Conservation (phyloP, 441 rosid species). For the Populus hybrid region DNA sequence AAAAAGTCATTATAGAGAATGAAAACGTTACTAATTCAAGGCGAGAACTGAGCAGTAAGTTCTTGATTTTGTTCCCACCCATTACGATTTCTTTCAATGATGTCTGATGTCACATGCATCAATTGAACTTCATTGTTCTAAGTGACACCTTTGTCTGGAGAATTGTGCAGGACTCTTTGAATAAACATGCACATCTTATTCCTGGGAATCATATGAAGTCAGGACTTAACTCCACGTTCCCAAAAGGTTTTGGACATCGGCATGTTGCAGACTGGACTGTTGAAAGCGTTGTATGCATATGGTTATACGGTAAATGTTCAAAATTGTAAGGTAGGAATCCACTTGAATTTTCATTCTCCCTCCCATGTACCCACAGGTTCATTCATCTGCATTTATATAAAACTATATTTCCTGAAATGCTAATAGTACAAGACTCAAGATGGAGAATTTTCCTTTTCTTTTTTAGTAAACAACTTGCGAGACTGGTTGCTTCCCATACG, state of each 20-base stretch:
- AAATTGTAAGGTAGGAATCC: not conserved
- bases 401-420: not conserved
- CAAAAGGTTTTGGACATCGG: not conserved
- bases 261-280: not conserved
- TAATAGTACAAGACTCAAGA: not conserved
- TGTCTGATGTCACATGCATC: not conserved
- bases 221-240: not conserved
- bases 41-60: not conserved
- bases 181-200: not conserved
- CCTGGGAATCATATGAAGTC: not conserved
- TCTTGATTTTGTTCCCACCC: not conserved
- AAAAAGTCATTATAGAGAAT: not conserved
- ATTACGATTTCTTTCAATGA: not conserved
- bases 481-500: not conserved
- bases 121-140: not conserved
- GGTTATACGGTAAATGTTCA: not conserved
- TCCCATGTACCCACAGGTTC: not conserved
- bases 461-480: not conserved
- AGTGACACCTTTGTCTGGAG: not conserved
- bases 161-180: not conserved
- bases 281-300: not conserved
- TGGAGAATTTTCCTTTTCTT: not conserved
- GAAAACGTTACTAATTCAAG: not conserved
- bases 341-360: not conserved
- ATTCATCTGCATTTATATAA: not conserved